A percentile compares a stretch with the other conserved stretches of the same genome.
phyloP scores from a whole-genome alignment of 1,284 basidiomycete species.

The Ceraceosorus bombacis region DNA sequence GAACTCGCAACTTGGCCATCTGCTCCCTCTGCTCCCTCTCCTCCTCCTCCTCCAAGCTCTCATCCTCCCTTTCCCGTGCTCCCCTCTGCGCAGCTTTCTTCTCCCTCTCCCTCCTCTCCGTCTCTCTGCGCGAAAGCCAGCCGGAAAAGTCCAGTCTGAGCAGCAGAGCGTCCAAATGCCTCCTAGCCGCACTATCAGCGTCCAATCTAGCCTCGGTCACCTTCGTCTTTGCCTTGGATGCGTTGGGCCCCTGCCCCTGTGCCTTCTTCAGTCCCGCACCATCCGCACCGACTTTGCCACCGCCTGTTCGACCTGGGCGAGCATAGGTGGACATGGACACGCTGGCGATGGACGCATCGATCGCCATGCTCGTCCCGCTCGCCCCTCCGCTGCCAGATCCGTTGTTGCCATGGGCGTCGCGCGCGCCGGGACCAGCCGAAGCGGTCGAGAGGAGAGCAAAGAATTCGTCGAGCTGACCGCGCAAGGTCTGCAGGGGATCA shows the following conservation, averaged over 20 bases:
- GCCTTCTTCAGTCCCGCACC: background rate
- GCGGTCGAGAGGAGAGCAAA: constrained; percentile 17
- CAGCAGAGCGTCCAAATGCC: constrained; percentile 73
- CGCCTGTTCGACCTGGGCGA: background rate
- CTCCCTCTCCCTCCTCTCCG: too few relatives aligned
- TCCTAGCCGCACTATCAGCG: constrained; percentile 58
- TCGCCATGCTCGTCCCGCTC: too few relatives aligned
- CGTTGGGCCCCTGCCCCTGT: background rate
- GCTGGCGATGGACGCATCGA: too few relatives aligned
- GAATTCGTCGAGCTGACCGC: constrained; percentile 13
- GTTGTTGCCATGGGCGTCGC: background rate
- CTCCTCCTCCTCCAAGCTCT: too few relatives aligned
- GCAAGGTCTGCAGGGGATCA: background rate
- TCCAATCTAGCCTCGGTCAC: constrained; percentile 51
- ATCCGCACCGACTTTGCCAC: background rate
- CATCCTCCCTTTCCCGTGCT: too few relatives aligned
- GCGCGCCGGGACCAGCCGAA: constrained; percentile 8
- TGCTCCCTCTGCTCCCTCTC: too few relatives aligned
- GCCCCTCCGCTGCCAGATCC: too few relatives aligned
- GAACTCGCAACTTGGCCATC: too few relatives aligned
- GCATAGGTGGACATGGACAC: too few relatives aligned
- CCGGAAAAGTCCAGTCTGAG: constrained; percentile 65
- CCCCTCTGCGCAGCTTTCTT: too few relatives aligned
- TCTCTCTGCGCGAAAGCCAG: background rate
- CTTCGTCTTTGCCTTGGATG: constrained; percentile 50